Evolutionary conservation across 768 basidiomycete species (phyloP).

Genomic region (Pholiota conissans): DNA sequence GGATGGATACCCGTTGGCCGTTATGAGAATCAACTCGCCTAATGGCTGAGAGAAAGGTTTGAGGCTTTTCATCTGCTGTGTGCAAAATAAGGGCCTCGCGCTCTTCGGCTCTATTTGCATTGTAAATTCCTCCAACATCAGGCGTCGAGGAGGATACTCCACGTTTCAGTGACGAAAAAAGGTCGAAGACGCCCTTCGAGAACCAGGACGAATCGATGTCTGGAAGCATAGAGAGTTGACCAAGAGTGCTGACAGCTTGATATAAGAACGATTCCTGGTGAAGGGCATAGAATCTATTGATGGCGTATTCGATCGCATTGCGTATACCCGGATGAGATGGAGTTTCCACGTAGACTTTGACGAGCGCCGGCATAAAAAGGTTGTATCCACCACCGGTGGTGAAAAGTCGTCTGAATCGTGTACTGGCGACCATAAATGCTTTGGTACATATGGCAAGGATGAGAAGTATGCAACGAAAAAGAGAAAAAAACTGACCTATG

Average conservation of each 20-base stretch:
- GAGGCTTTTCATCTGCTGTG: slow-evolving; percentile 73
- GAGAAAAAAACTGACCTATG: slow-evolving; percentile 50
- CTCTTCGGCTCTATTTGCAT: slow-evolving; percentile 64
- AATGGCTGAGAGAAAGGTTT: slow-evolving; percentile 61
- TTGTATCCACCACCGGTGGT: slow-evolving; percentile 70
- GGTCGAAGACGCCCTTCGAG: slow-evolving; percentile 52
- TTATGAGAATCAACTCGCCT: slow-evolving; percentile 43
- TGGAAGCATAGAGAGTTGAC: slow-evolving; percentile 52
- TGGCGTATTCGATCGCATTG: slow-evolving; percentile 68
- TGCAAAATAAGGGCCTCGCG: slow-evolving; percentile 67
- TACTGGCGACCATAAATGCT: slow-evolving; percentile 76
- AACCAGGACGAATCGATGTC: slow-evolving; percentile 50
- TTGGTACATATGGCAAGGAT: neutral
- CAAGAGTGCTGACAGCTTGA: slow-evolving; percentile 65
- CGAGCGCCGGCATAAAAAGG: slow-evolving; percentile 70
- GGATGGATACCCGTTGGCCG: slow-evolving; percentile 39
- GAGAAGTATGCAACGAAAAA: neutral
- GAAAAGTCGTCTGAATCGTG: slow-evolving; percentile 76
- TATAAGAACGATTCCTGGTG: slow-evolving; percentile 76
- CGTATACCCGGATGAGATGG: slow-evolving; percentile 57
- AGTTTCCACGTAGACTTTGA: slow-evolving; percentile 70
- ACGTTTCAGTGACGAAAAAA: slow-evolving; percentile 58
- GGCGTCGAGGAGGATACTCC: slow-evolving; percentile 37
- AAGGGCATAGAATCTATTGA: slow-evolving; percentile 70
- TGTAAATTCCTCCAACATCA: slow-evolving; percentile 69